These are phyloP conservation scores for Byssothecium circinans DNA, from an alignment of 2,329 filamentous ascomycete genomes.

Conservation along the genomic window DNA sequence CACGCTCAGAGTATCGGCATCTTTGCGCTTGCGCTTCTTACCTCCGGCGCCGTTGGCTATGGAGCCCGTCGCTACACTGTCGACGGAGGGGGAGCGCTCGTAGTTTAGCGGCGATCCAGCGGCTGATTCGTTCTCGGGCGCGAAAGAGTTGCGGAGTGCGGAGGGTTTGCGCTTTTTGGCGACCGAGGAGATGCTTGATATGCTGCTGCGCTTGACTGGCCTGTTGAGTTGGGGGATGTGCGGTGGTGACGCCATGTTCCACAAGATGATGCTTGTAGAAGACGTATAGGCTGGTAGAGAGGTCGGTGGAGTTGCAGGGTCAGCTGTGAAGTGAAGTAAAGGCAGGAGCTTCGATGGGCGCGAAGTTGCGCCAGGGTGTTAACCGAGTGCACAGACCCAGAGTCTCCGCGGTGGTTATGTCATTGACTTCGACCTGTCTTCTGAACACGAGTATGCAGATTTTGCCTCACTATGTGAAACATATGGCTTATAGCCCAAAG, in stretches of 20 bases:
- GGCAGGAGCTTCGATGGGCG: not conserved
- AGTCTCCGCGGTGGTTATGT: conserved; percentile 25
- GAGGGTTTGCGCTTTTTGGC: conserved; percentile 73
- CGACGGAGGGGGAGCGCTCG: conserved; percentile 67
- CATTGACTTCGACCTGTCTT: conserved; percentile 21
- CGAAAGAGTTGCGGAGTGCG: conserved; percentile 77
- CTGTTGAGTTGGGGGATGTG: conserved; percentile 55
- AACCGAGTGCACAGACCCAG: not conserved
- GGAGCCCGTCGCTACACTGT: conserved; percentile 59
- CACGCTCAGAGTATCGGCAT: conserved; percentile 34
- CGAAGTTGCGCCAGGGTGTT: not conserved
- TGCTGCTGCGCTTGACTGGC: conserved; percentile 64
- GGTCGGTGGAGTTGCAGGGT: no score
- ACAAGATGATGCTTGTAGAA: conserved; percentile 26
- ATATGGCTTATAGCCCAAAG: not conserved
- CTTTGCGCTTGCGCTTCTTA: conserved; percentile 63
- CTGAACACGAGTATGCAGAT: conserved; percentile 14
- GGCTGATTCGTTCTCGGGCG: conserved; percentile 59
- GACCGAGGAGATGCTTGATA: conserved; percentile 53
- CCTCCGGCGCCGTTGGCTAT: conserved; percentile 39
- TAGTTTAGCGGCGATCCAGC: conserved; percentile 56
- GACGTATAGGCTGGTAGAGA: not conserved
- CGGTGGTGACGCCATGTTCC: conserved; percentile 65
- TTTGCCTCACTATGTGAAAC: conserved; percentile 12
- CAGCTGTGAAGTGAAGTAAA: not conserved